Evolutionary conservation across 495 filamentous ascomycete genomes (phyloP).

Genomic region (Penicillium riverlandense): DNA sequence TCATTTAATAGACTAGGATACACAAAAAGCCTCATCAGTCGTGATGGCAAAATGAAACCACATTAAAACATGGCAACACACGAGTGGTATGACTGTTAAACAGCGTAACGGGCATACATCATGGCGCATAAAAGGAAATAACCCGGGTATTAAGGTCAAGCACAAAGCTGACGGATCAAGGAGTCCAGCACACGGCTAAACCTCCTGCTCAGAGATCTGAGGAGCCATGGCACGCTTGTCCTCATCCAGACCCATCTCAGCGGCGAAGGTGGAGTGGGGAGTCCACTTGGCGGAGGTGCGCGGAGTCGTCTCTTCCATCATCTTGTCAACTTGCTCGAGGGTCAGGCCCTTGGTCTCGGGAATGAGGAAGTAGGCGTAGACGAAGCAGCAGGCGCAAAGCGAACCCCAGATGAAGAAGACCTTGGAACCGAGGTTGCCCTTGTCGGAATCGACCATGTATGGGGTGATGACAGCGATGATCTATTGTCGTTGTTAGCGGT

Average conservation of each 20-base stretch:
- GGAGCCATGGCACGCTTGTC: slow-evolving; percentile 28
- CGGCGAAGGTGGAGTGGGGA: slow-evolving; percentile 65
- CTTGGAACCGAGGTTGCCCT: slow-evolving; percentile 64
- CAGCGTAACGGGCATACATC: too few species aligned
- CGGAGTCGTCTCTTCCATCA: slow-evolving; percentile 80
- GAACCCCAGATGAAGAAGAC: slow-evolving; percentile 84
- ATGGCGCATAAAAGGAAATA: background rate
- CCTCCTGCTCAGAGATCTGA: slow-evolving; percentile 26
- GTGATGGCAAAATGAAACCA: too few species aligned
- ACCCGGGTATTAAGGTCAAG: background rate
- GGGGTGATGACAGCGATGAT: slow-evolving; percentile 69
- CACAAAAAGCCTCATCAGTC: too few species aligned
- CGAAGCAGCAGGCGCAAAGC: slow-evolving; percentile 55
- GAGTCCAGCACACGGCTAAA: slow-evolving; percentile 5
- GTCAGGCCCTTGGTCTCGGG: slow-evolving; percentile 84
- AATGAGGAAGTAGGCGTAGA: slow-evolving; percentile 76
- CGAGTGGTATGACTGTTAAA: too few species aligned
- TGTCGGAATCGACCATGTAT: slow-evolving; percentile 63
- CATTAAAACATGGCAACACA: too few species aligned
- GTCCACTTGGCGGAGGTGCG: slow-evolving; percentile 70
- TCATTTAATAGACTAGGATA: too few species aligned
- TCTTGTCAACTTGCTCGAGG: slow-evolving; percentile 83
- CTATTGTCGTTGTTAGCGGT: slow-evolving; percentile 6
- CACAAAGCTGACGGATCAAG: background rate
- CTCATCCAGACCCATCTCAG: slow-evolving; percentile 51